Evolutionary conservation across 768 basidiomycete genomes (phyloP), one percentile per base, ranked within the genome.

Genomic region (Porpolomopsis calyptriformis): DNA sequence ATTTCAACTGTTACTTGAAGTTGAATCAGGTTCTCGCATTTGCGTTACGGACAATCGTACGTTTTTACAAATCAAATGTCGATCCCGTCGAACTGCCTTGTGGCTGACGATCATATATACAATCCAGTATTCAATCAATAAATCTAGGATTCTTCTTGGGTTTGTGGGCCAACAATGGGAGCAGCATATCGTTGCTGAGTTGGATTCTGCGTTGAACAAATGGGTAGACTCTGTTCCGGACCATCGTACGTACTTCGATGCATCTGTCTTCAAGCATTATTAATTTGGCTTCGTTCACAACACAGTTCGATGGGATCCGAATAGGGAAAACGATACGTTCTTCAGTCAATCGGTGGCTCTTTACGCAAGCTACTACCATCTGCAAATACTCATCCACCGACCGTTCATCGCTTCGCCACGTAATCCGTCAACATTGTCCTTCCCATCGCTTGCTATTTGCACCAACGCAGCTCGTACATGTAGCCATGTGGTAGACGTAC

Each of bases 401-500:
- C 80, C 85, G 0, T 88, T 86, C 63, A 79, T 90, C 46, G 81
- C 80, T 0, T 71, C 75, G 0, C 72, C 74, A 0, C 63, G 66
- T 35, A 72, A 69, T 49, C 70, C 70, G 0, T 69, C 73, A 1
- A 56, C 59, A 1, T 50, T 76, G 3, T 66, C 72, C 2, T 77
- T 80, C 56, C 82, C 82, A 8, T 85, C 81, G 0, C 67, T 85
- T 18, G 80, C 83, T 0, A 86, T 84, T 45, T 87, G 82, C 60
- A 76, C 85, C 9, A 75, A 90, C 48, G 81, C 91, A 0, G 86
- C 90, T 0, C 70, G 90, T 16, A 85, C 85, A 1, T 85, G 80
- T 46, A 78, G 76, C n/a, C 88, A 88, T 53, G 73, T 96, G 18
- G 64, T 85, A 29, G 84, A 89, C 52, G 64, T 76, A 2, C 71